phyloP scores from a whole-genome alignment of 495 filamentous ascomycete species.

The Penicillium tannophilum region DNA sequence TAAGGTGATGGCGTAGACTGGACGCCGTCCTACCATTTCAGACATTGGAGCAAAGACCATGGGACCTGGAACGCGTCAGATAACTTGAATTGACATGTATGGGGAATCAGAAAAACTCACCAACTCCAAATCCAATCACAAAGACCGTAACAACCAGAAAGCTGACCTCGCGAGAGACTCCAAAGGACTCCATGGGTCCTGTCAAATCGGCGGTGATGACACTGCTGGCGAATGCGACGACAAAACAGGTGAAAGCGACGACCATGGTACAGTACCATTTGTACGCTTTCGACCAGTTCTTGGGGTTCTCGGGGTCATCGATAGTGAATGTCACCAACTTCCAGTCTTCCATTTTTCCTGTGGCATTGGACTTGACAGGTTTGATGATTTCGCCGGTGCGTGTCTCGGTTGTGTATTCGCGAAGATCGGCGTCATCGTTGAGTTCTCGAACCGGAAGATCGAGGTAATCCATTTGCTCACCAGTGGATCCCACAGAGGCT shows the following conservation, averaged over 20 bases:
- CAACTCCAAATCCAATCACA: conserved; percentile 78
- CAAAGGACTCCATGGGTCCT: conserved; percentile 60
- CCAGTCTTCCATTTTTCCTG: conserved; percentile 58
- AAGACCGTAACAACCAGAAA: conserved; percentile 71
- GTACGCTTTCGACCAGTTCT: conserved; percentile 57
- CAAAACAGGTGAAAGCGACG: conserved; percentile 63
- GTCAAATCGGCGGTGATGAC: conserved; percentile 67
- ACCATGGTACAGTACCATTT: conserved; percentile 72
- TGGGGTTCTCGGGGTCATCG: conserved; percentile 60
- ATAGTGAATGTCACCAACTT: conserved; percentile 73
- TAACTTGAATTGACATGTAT: conserved; percentile 11
- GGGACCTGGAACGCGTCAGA: conserved; percentile 48
- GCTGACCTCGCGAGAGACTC: conserved; percentile 65
- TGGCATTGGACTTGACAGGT: conserved; percentile 50
- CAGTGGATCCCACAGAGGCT: conserved; percentile 26
- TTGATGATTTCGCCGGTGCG: conserved; percentile 60
- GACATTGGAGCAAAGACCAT: conserved; percentile 80
- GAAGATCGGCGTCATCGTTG: conserved; percentile 58
- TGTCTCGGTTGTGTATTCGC: conserved; percentile 66
- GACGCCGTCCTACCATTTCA: conserved; percentile 67
- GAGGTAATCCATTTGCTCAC: conserved; percentile 29
- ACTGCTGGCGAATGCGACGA: conserved; percentile 64
- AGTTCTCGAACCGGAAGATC: conserved; percentile 67
- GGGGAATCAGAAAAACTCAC: conserved; percentile 35
- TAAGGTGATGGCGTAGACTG: conserved; percentile 61